Evolutionary conservation across 2,329 filamentous ascomycete genomes (phyloP).

Genomic region (Calonectria pauciramosa): DNA sequence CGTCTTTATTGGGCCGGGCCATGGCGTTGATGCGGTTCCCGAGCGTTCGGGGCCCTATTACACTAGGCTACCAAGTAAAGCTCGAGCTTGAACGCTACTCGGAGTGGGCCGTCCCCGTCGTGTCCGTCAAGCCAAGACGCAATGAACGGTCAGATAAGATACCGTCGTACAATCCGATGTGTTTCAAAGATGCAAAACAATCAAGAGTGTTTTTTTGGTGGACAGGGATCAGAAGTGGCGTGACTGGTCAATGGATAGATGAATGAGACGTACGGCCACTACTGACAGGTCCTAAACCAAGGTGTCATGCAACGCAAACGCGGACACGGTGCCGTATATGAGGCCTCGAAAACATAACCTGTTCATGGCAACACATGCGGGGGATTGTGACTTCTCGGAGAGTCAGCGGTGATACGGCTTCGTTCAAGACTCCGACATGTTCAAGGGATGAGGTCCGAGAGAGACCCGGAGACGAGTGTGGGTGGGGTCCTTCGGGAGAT

Average conservation of each 20-base stretch:
- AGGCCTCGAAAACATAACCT: background rate
- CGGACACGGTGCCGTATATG: slow-evolving; percentile 21
- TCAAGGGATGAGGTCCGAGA: slow-evolving; percentile 6
- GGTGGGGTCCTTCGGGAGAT: slow-evolving; percentile 36
- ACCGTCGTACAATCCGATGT: background rate
- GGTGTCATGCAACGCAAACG: background rate
- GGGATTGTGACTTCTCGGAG: slow-evolving; percentile 1
- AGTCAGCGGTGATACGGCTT: slow-evolving; percentile 28
- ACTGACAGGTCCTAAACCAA: background rate
- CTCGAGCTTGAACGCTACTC: background rate
- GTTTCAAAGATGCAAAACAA: background rate
- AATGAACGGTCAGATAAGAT: background rate
- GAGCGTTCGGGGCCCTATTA: background rate
- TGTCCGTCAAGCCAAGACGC: background rate
- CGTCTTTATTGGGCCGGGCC: slow-evolving; percentile 3
- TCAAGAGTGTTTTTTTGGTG: background rate
- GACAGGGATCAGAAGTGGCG: background rate
- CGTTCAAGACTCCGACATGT: slow-evolving; percentile 23
- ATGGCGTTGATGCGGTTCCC: slow-evolving; percentile 11
- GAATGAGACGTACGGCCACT: background rate
- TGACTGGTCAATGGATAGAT: slow-evolving; percentile 2
- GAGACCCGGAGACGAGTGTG: background rate
- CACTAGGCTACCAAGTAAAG: background rate
- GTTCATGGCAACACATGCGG: background rate
- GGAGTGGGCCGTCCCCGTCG: background rate